Evolutionary conservation across 768 basidiomycete species (phyloP).

Genomic region (Phlebiopsis flavidoalba): DNA sequence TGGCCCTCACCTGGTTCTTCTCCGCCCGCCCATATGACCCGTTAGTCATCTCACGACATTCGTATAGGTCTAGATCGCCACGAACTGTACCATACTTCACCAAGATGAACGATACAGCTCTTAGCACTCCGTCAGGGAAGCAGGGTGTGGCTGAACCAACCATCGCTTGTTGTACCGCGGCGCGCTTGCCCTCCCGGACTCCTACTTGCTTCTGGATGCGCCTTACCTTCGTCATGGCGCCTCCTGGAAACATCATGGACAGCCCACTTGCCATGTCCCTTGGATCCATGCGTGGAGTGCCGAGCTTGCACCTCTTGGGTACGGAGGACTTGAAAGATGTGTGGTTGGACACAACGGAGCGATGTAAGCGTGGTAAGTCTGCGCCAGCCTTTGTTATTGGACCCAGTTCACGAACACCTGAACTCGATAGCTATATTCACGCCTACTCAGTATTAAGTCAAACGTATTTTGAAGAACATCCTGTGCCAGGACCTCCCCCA

Average conservation of each 20-base stretch:
- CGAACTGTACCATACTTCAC: not conserved
- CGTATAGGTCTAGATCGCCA: not conserved
- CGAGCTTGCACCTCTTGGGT: conserved; percentile 55
- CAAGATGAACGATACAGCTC: not conserved
- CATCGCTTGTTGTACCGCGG: conserved; percentile 73
- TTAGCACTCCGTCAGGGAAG: not conserved
- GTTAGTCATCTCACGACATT: not conserved
- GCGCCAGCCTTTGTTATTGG: conserved; percentile 18
- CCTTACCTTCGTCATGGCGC: conserved; percentile 48
- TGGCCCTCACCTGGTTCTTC: not conserved
- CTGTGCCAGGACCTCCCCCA: conserved; percentile 51
- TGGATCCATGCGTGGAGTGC: conserved; percentile 77
- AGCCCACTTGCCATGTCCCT: conserved; percentile 68
- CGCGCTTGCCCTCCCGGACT: conserved; percentile 68
- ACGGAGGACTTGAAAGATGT: conserved; percentile 47
- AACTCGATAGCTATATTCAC: conserved; percentile 56
- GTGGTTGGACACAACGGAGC: conserved; percentile 54
- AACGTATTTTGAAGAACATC: conserved; percentile 66
- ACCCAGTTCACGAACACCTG: not conserved
- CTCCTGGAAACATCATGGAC: conserved; percentile 39
- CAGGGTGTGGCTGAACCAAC: not conserved
- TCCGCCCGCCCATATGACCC: not conserved
- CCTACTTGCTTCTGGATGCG: conserved; percentile 69
- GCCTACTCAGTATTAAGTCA: conserved; percentile 54
- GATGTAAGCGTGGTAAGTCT: conserved; percentile 44